These are phyloP conservation scores for Trypanosoma caninum DNA, from an alignment of 208 protist genomes.

Conservation along the genomic window DNA sequence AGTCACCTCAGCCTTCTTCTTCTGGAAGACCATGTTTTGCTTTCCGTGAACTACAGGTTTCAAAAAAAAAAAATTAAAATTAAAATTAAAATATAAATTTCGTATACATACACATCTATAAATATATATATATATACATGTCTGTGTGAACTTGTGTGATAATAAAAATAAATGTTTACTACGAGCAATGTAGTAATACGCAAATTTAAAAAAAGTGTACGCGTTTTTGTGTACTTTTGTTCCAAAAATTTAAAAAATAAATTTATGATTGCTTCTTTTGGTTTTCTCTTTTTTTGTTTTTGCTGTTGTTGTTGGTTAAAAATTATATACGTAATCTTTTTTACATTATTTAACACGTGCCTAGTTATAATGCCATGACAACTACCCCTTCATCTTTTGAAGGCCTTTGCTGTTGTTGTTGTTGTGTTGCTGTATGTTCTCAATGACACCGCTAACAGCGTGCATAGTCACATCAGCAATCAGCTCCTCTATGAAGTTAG, in stretches of 20 bases:
- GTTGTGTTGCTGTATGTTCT: background rate
- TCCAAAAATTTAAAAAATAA: too few relatives aligned
- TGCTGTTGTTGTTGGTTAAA: background rate
- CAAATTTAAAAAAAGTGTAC: too few relatives aligned
- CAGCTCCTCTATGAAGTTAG: constrained; percentile 55
- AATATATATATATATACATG: constrained; percentile 14
- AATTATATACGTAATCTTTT: background rate
- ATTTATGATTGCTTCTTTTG: background rate
- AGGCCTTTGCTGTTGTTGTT: background rate
- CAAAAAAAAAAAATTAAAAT: constrained; percentile 7
- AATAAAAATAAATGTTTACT: too few relatives aligned
- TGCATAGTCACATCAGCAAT: constrained; percentile 30
- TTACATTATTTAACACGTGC: constrained; percentile 2
- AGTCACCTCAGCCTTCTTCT: constrained; percentile 91
- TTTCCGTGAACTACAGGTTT: constrained; percentile 37
- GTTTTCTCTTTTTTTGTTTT: background rate
- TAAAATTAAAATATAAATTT: constrained; percentile 14
- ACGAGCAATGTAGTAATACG: too few relatives aligned
- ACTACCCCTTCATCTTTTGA: constrained; percentile 2
- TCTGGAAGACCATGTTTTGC: constrained; percentile 87
- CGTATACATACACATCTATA: constrained; percentile 4
- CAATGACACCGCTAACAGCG: constrained; percentile 6
- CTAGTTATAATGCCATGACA: background rate
- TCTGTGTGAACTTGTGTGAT: too few relatives aligned
- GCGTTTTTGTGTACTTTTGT: too few relatives aligned